These are phyloP conservation scores for Primulina tabacum DNA, from an alignment of 257 asterid genomes.

Conservation along the genomic window DNA sequence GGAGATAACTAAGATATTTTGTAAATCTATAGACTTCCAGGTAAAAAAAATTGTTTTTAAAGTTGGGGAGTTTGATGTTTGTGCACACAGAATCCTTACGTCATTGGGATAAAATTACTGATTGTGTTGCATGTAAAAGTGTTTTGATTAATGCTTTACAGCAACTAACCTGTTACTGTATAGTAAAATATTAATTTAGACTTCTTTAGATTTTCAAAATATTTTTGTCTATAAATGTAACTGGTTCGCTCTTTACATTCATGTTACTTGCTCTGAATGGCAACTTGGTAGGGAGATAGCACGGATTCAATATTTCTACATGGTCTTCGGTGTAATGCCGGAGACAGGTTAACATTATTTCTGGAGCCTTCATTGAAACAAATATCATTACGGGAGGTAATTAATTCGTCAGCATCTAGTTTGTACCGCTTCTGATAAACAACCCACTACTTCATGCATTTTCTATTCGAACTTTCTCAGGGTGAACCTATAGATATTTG, in stretches of 20 bases:
- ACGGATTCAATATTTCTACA: constrained; percentile 47
- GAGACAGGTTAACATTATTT: constrained; percentile 50
- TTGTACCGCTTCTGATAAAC: constrained; percentile 12
- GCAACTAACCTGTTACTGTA: background rate
- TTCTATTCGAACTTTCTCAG: constrained; percentile 39
- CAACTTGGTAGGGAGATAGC: constrained; percentile 48
- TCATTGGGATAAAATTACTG: no score
- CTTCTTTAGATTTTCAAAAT: constrained; percentile 13
- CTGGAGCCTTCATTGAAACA: constrained; percentile 48
- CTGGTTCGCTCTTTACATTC: constrained; percentile 16
- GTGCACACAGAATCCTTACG: no score
- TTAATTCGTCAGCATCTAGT: constrained; percentile 12
- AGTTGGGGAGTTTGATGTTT: no score
- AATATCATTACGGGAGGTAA: constrained; percentile 70
- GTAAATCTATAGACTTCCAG: background rate
- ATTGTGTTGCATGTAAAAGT: background rate
- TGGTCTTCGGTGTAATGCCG: constrained; percentile 44
- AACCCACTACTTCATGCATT: constrained; percentile 10
- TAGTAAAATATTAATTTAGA: constrained; percentile 19
- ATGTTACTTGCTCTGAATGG: constrained; percentile 26
- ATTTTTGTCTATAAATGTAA: background rate
- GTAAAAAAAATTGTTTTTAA: no score
- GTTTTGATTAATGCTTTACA: background rate
- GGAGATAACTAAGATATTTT: background rate
- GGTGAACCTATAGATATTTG: constrained; percentile 71